Evolutionary conservation across 2,329 filamentous ascomycete species (phyloP).

Genomic region (Neoscytalidium dimidiatum): DNA sequence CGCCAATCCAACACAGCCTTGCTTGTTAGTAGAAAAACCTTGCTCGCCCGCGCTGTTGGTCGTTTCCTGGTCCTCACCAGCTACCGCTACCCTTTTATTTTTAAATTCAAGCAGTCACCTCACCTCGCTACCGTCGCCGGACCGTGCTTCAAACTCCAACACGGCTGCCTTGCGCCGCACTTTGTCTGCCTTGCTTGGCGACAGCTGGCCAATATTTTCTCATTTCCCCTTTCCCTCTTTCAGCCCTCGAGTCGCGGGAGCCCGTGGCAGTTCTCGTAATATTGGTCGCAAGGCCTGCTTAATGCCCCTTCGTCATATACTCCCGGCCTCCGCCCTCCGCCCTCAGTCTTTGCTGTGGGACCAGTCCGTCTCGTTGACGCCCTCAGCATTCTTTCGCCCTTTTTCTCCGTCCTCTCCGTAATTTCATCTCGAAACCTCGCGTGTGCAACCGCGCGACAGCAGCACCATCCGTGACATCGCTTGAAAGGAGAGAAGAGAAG

Average conservation of each 20-base stretch:
- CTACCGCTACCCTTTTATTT: not conserved
- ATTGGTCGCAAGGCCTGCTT: not conserved
- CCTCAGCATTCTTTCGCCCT: no score
- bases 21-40: not conserved
- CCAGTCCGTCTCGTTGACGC: not conserved
- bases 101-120: not conserved
- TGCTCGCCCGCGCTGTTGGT: not conserved
- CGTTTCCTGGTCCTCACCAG: not conserved
- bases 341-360: not conserved
- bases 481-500: not conserved
- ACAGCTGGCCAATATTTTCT: no score
- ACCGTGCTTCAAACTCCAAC: not conserved
- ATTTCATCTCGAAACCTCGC: not conserved
- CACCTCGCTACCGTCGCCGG: not conserved
- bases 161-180: not conserved
- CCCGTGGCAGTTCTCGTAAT: not conserved
- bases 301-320: not conserved
- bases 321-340: not conserved
- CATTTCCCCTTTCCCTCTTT: no score
- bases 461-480: not conserved
- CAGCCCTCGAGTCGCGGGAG: no score
- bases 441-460: not conserved
- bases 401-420: not conserved
- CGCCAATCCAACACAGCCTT: not conserved
- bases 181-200: not conserved